phyloP scores from a whole-genome alignment of 495 filamentous ascomycete genomes.

The Neurospora terricola region DNA sequence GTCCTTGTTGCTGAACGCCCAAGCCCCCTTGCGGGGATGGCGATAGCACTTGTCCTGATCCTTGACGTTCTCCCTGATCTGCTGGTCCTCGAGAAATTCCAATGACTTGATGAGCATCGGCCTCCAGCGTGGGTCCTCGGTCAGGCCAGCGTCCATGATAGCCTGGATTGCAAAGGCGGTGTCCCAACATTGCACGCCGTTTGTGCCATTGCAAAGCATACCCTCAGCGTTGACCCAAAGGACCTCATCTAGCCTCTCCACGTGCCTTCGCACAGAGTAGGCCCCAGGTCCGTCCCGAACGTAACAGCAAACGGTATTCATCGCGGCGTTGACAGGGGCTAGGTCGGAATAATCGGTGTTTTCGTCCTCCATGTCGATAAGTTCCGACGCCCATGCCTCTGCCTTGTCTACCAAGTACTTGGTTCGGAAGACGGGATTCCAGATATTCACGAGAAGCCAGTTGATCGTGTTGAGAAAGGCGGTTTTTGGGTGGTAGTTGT shows the following conservation, averaged over 20 bases:
- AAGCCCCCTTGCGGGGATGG: slow-evolving; percentile 84
- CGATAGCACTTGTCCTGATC: slow-evolving; percentile 79
- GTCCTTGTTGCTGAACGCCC: slow-evolving; percentile 84
- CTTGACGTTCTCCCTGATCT: slow-evolving; percentile 75
- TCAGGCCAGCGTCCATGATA: slow-evolving; percentile 67
- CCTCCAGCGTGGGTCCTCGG: slow-evolving; percentile 63
- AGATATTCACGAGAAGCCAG: slow-evolving; percentile 64
- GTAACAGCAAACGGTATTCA: slow-evolving; percentile 80
- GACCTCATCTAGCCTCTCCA: slow-evolving; percentile 72
- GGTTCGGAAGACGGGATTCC: slow-evolving; percentile 62
- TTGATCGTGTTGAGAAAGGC: slow-evolving; percentile 70
- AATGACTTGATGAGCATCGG: slow-evolving; percentile 79
- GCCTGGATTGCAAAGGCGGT: slow-evolving; percentile 83
- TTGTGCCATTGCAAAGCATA: slow-evolving; percentile 91
- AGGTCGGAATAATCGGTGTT: slow-evolving; percentile 84
- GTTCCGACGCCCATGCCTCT: slow-evolving; percentile 58
- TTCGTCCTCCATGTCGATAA: slow-evolving; percentile 78
- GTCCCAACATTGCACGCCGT: slow-evolving; percentile 95
- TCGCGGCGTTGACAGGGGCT: slow-evolving; percentile 78
- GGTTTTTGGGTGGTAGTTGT: slow-evolving; percentile 92
- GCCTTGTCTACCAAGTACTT: slow-evolving; percentile 48
- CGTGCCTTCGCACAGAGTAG: slow-evolving; percentile 64
- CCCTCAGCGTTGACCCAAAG: slow-evolving; percentile 90
- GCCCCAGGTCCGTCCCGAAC: slow-evolving; percentile 72
- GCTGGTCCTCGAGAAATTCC: slow-evolving; percentile 81